A percentile compares a stretch with the other conserved stretches of the same genome.
phyloP scores from a whole-genome alignment of 2,329 filamentous ascomycete genomes.

The Davidsoniella neocaledoniae region DNA sequence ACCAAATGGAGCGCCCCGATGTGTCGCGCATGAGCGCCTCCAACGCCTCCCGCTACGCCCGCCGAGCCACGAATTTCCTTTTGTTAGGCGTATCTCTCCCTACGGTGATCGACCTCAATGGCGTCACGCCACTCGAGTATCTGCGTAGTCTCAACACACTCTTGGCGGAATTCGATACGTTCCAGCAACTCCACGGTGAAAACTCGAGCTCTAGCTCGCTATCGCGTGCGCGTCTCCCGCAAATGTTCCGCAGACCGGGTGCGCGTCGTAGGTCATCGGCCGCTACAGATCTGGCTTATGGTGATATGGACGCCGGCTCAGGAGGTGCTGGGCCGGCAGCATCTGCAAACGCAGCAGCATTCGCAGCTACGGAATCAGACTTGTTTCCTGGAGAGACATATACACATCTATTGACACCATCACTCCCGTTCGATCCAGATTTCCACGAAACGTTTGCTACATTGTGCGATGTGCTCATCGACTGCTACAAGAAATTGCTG shows the following conservation, averaged over 20 bases:
- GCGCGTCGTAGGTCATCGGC: conserved; percentile 35
- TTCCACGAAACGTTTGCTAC: conserved; percentile 95
- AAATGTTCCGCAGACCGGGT: conserved; percentile 60
- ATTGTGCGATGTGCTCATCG: conserved; percentile 85
- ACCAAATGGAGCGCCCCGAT: conserved; percentile 74
- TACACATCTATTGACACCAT: conserved; percentile 73
- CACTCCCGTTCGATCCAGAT: conserved; percentile 86
- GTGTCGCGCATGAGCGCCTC: conserved; percentile 73
- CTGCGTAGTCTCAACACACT: conserved; percentile 73
- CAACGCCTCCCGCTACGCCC: conserved; percentile 64
- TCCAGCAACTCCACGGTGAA: conserved; percentile 71
- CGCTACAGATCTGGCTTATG: conserved; percentile 22
- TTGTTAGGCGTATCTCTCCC: conserved; percentile 85
- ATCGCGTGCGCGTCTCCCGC: conserved; percentile 61
- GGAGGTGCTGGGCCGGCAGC: conserved; percentile 17
- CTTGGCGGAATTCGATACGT: conserved; percentile 81
- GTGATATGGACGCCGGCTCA: conserved; percentile 18
- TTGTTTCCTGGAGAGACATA: conserved; percentile 75
- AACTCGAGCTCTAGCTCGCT: conserved; percentile 56
- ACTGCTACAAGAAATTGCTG: conserved; percentile 70
- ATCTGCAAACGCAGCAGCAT: conserved; percentile 32
- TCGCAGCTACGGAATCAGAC: conserved; percentile 44
- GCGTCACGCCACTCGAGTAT: conserved; percentile 65
- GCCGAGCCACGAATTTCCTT: conserved; percentile 85
- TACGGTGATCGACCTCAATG: conserved; percentile 74